Conservation (phyloP, 2,329 filamentous ascomycete genomes). For the Fusarium napiforme region DNA sequence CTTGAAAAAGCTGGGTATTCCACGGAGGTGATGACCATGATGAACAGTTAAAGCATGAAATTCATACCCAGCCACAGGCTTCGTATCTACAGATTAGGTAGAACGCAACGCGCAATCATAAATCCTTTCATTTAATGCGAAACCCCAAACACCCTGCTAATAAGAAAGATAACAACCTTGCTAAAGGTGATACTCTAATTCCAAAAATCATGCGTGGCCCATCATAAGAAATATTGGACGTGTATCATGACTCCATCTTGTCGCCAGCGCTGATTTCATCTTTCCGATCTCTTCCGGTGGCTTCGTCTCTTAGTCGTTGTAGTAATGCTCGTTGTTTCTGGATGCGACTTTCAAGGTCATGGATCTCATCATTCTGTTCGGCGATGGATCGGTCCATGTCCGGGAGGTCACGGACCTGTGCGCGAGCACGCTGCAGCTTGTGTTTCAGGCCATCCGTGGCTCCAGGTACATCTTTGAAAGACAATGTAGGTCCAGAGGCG, state of each 20-base stretch:
- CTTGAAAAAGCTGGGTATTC: constrained; percentile 62
- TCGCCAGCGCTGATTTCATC: constrained; percentile 46
- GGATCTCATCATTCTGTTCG: constrained; percentile 79
- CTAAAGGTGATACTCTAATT: neutral
- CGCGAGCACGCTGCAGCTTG: constrained; percentile 82
- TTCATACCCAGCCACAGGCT: neutral
- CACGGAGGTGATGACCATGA: constrained; percentile 22
- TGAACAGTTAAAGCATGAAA: neutral
- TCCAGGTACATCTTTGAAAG: constrained; percentile 79
- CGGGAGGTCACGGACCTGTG: constrained; percentile 71
- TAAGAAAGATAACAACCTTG: neutral
- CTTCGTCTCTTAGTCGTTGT: constrained; percentile 60
- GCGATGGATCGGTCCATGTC: constrained; percentile 74
- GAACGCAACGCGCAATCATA: constrained; percentile 20
- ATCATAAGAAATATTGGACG: constrained; percentile 3
- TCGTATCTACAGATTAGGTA: constrained; percentile 5
- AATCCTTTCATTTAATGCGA: constrained; percentile 8
- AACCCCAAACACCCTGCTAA: constrained; percentile 31
- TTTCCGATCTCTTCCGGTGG: constrained; percentile 51
- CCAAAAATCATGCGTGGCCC: neutral
- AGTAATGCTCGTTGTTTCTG: constrained; percentile 70
- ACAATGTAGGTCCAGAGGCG: constrained; percentile 52
- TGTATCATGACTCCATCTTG: constrained; percentile 55
- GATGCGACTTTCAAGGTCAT: constrained; percentile 72
- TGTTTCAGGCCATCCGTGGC: constrained; percentile 84